phyloP scores from a whole-genome alignment of 257 asterid genomes.

The Solanum rostratum region DNA sequence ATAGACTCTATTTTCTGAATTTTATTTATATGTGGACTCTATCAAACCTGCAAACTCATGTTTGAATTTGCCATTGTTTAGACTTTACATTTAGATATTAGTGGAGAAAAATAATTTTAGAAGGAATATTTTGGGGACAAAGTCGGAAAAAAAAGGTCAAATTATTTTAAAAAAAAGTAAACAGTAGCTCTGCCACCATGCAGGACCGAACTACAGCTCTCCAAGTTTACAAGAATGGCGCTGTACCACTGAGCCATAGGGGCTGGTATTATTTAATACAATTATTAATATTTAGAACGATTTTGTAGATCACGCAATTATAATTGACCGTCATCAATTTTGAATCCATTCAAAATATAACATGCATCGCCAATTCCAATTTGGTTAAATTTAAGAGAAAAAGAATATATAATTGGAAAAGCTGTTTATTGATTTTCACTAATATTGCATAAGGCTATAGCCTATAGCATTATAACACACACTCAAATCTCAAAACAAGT shows the following conservation, averaged over 20 bases:
- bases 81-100: not conserved
- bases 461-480: not conserved
- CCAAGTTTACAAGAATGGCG: not conserved
- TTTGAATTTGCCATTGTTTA: not conserved
- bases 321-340: not conserved
- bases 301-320: not conserved
- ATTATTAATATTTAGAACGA: fast-evolving
- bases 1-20: too few species aligned
- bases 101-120: not conserved
- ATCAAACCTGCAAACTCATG: too few species aligned
- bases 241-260: not conserved
- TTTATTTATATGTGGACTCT: too few species aligned
- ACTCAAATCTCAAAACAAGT: not conserved
- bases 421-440: not conserved
- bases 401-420: not conserved
- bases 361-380: not conserved
- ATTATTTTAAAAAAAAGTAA: fast-evolving
- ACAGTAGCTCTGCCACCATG: not conserved
- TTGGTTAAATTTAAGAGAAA: not conserved
- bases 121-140: not conserved
- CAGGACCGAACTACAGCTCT: not conserved
- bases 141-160: not conserved
- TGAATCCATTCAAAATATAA: not conserved
- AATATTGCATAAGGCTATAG: not conserved
- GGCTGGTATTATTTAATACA: not conserved